Evolutionary conservation across 495 filamentous ascomycete species (phyloP).

Genomic region (Tuber brumale): DNA sequence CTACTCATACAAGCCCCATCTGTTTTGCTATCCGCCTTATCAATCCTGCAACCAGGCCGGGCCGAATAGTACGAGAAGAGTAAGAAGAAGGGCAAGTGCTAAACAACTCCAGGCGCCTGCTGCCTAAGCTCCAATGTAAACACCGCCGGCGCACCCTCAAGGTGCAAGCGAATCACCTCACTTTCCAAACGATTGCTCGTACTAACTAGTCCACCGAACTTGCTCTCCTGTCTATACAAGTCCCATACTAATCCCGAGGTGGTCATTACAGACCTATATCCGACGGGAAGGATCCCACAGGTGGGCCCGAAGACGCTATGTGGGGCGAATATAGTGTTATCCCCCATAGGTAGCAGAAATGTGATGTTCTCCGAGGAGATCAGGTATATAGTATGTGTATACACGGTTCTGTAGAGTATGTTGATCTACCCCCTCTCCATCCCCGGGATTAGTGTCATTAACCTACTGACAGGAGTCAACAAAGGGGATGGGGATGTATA

Average conservation of each 20-base stretch:
- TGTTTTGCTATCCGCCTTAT: neutral
- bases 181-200: conserved; percentile 81
- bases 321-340: conserved; percentile 62
- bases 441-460: neutral
- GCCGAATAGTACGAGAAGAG: neutral
- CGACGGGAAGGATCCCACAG: conserved; percentile 74
- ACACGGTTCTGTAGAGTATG: neutral
- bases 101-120: neutral
- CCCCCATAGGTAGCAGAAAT: conserved; percentile 64
- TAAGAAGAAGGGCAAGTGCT: neutral
- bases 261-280: conserved; percentile 62
- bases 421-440: neutral
- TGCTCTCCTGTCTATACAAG: conserved; percentile 68
- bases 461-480: neutral
- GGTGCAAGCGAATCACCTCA: conserved; percentile 52
- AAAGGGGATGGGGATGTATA: neutral
- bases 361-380: conserved; percentile 72
- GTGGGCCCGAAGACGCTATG: conserved; percentile 45
- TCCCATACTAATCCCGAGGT: conserved; percentile 86
- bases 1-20: neutral
- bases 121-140: conserved; percentile 72
- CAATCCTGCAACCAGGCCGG: neutral
- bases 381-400: conserved; percentile 53
- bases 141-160: conserved; percentile 60
- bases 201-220: conserved; percentile 76